Conservation (phyloP, 106 monocot genomes). For the Dioscorea alata region DNA sequence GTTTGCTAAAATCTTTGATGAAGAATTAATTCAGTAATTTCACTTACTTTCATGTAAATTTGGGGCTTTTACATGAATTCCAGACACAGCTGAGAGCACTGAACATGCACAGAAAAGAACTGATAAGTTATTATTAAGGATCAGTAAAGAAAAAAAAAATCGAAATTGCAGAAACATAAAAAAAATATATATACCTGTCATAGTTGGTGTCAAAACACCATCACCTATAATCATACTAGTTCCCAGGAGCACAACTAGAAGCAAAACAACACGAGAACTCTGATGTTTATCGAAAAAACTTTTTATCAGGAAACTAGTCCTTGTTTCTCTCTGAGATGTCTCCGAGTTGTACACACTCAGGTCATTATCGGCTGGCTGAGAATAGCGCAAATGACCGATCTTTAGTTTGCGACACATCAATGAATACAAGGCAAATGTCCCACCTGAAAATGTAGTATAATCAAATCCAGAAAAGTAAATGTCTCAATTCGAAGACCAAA, state of each 20-base stretch:
- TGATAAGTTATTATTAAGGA: not conserved
- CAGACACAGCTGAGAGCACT: slow-evolving; percentile 85
- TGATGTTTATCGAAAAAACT: slow-evolving; percentile 59
- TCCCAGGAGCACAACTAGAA: slow-evolving; percentile 64
- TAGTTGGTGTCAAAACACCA: slow-evolving; percentile 70
- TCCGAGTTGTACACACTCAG: slow-evolving; percentile 16
- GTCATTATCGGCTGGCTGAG: slow-evolving; percentile 16
- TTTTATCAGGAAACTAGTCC: slow-evolving; percentile 42
- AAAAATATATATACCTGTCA: slow-evolving; percentile 54
- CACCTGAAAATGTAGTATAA: slow-evolving; percentile 34
- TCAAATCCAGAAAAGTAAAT: not conserved
- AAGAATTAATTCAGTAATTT: not conserved
- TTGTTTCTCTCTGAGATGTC: slow-evolving; percentile 27
- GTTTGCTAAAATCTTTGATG: not conserved
- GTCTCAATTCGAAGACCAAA: not conserved
- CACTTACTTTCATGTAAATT: slow-evolving; percentile 67
- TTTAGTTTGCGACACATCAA: slow-evolving; percentile 61
- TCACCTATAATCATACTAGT: slow-evolving; percentile 82
- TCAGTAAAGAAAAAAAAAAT: not conserved
- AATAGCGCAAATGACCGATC: slow-evolving; percentile 39
- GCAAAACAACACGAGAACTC: slow-evolving; percentile 37
- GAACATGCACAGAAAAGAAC: slow-evolving; percentile 5
- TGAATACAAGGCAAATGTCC: slow-evolving; percentile 88
- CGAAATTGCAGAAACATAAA: not conserved
- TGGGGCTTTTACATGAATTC: slow-evolving; percentile 54